Conservation (phyloP, 1,284 basidiomycete genomes). For the Malassezia psittaci region DNA sequence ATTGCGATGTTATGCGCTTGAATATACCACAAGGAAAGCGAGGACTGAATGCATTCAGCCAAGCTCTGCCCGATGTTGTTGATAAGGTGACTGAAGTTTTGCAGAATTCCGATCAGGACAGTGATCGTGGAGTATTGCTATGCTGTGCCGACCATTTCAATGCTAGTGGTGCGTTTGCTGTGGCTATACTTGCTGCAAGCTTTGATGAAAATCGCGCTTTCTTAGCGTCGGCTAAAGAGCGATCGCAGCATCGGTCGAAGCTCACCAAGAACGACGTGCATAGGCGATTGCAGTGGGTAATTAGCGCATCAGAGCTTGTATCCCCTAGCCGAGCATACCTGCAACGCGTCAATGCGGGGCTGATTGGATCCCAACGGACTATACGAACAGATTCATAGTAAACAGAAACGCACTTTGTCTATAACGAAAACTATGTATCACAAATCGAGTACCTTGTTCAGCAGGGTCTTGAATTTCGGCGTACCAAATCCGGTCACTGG, state of each 20-base stretch:
- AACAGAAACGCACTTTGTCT: not conserved
- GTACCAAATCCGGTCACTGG: conserved; percentile 36
- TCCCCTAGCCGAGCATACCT: conserved; percentile 12
- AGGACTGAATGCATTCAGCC: conserved; percentile 20
- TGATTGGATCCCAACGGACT: conserved; percentile 11
- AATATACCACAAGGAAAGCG: conserved; percentile 17
- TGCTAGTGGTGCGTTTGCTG: conserved; percentile 19
- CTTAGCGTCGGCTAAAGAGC: conserved; percentile 1
- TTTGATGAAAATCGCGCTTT: conserved; percentile 38
- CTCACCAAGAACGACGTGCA: conserved; percentile 12
- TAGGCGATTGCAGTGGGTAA: conserved; percentile 17
- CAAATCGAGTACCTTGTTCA: conserved; percentile 11
- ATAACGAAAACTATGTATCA: not conserved
- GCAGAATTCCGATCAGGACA: not conserved
- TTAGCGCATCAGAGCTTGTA: not conserved
- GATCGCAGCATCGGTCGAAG: conserved; percentile 2
- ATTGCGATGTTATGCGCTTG: no score
- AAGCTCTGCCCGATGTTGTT: conserved; percentile 19
- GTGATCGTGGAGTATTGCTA: conserved; percentile 10
- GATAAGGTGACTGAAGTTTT: conserved; percentile 10
- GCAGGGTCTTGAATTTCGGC: conserved; percentile 24
- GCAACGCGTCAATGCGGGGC: conserved; percentile 15
- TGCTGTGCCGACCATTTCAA: conserved; percentile 21
- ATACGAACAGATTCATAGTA: not conserved
- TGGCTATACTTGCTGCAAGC: conserved; percentile 21